A percentile compares a stretch with the other conserved stretches of the same genome.
These are phyloP conservation scores for Fagus sylvatica DNA, from an alignment of 306 rosid species.

Conservation along the genomic window DNA sequence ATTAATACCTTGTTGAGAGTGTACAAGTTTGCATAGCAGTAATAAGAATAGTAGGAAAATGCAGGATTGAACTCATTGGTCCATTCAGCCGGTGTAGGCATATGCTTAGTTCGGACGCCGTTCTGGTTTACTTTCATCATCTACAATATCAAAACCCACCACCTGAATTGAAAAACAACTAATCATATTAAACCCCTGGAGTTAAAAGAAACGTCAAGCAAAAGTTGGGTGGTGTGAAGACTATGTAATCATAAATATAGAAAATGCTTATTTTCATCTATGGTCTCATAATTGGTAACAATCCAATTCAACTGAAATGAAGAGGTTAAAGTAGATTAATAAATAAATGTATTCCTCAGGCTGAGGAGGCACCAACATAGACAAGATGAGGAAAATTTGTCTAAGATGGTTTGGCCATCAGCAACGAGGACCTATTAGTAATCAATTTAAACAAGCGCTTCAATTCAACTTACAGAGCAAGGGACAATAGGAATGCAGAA, in stretches of 20 bases:
- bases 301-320: not conserved
- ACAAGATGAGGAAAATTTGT: not conserved
- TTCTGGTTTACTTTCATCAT: constrained; percentile 92
- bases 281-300: not conserved
- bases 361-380: not conserved
- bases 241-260: not conserved
- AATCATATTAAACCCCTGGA: not conserved
- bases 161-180: constrained; percentile 46
- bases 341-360: not conserved
- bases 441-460: not conserved
- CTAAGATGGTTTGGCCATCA: not conserved
- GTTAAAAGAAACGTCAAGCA: not conserved
- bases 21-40: constrained; percentile 75
- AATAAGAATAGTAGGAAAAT: constrained; percentile 73
- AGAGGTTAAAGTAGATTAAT: not conserved
- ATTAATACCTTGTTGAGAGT: constrained; percentile 73
- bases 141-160: constrained; percentile 86
- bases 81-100: constrained; percentile 87
- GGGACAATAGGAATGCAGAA: not conserved
- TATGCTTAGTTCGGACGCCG: constrained; percentile 93
- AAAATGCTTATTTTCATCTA: not conserved
- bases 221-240: not conserved
- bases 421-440: not conserved
- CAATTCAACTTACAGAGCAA: not conserved
- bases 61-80: constrained; percentile 87